Evolutionary conservation across 495 filamentous ascomycete genomes (phyloP).

Genomic region (Lasiosphaeria ovina): DNA sequence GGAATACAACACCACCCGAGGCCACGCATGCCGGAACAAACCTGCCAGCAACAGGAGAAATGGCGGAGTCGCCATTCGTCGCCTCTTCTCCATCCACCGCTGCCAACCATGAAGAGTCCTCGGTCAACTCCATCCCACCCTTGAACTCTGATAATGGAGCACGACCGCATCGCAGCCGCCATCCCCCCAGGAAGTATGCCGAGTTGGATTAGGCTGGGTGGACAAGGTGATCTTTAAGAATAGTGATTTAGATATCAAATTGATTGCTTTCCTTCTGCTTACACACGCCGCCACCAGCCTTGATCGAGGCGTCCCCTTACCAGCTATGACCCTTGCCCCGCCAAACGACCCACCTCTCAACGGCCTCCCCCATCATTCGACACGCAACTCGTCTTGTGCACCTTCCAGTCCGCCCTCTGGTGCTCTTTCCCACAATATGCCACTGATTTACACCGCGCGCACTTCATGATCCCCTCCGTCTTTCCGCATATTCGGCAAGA

Average conservation of each 20-base stretch:
- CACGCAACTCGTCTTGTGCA: not conserved
- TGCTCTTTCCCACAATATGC: not conserved
- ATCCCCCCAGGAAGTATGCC: not conserved
- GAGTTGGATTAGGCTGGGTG: not conserved
- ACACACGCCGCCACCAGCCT: not conserved
- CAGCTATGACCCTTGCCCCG: not conserved
- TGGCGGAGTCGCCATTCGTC: slow-evolving; percentile 2
- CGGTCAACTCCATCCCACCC: slow-evolving; percentile 5
- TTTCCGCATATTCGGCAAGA: not conserved
- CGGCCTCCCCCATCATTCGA: not conserved
- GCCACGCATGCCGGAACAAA: not conserved
- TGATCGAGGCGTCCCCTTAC: too few relatives aligned
- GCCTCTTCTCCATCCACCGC: slow-evolving; percentile 5
- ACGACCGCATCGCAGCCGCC: slow-evolving; percentile 8
- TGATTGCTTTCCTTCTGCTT: not conserved
- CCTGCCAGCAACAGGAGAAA: slow-evolving; percentile 3
- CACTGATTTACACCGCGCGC: not conserved
- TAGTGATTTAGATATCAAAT: slow-evolving; percentile 1
- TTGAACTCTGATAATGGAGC: slow-evolving; percentile 2
- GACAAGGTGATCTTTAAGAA: not conserved
- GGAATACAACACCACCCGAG: slow-evolving; percentile 2
- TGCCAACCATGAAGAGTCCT: slow-evolving; percentile 9
- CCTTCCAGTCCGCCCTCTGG: not conserved
- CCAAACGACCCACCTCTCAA: not conserved
- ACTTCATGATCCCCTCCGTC: not conserved